Percentiles rank a stretch among this genome's conserved stretches.
phyloP scores from a whole-genome alignment of 108 stramenopile species.

The Thalassiosira profunda region DNA sequence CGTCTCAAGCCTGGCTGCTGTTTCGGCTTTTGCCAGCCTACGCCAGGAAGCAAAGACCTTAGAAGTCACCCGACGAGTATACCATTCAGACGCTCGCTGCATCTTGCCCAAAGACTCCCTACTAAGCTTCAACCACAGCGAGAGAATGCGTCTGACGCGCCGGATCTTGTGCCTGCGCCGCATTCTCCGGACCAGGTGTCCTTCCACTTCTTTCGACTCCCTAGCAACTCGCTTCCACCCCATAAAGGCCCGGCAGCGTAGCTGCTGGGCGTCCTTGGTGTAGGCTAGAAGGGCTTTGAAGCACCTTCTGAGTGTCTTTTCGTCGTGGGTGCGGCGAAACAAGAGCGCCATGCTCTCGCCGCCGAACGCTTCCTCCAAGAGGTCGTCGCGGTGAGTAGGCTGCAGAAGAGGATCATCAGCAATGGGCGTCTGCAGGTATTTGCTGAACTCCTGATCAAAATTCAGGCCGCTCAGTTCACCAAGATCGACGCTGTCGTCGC shows the following conservation, averaged over 20 bases:
- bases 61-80: not conserved
- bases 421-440: constrained; percentile 1
- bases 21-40: not conserved
- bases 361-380: not conserved
- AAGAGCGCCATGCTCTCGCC: constrained; percentile 7
- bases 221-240: constrained; percentile 1
- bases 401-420: not conserved
- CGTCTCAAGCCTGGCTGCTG: not conserved
- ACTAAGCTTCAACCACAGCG: not conserved
- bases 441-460: constrained; percentile 3
- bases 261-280: not conserved
- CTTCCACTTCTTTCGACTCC: not conserved
- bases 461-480: not conserved
- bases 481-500: not conserved
- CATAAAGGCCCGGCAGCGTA: not conserved
- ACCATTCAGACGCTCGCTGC: not conserved
- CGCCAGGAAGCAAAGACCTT: not conserved
- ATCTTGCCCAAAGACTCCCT: not conserved
- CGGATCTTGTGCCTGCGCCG: not conserved
- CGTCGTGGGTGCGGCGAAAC: constrained; percentile 12
- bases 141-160: constrained; percentile 1
- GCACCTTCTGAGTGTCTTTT: not conserved
- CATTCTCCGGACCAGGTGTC: not conserved
- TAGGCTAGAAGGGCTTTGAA: not conserved
- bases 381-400: not conserved